A percentile compares a stretch with the other conserved stretches of the same genome.
These are phyloP conservation scores for Carex parvula DNA, from an alignment of 176 grass and related monocot genomes.

Conservation along the genomic window DNA sequence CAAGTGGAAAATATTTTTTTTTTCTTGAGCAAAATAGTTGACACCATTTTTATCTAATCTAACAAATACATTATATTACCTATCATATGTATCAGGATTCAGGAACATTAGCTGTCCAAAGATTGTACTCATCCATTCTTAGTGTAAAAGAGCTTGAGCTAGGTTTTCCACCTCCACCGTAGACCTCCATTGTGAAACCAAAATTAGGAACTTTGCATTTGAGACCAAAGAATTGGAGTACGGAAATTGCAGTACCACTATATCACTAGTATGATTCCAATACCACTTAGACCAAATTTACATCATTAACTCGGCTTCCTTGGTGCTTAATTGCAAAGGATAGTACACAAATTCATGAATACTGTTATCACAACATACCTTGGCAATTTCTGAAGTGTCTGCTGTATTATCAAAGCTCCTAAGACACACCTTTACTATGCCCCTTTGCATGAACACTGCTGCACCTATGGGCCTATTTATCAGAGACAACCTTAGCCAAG, in stretches of 20 bases:
- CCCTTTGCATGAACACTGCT: constrained; percentile 73
- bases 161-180: constrained; percentile 68
- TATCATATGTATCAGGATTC: neutral
- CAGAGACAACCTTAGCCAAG: neutral
- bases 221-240: neutral
- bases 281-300: neutral
- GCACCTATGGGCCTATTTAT: constrained; percentile 75
- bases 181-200: constrained; percentile 36
- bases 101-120: constrained; percentile 48
- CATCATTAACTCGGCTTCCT: neutral
- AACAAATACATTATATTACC: neutral
- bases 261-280: neutral
- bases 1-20: neutral
- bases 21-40: neutral
- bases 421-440: constrained; percentile 77
- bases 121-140: constrained; percentile 89
- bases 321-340: constrained; percentile 7
- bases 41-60: neutral
- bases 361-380: constrained; percentile 30
- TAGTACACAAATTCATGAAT: neutral
- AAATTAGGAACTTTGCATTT: neutral
- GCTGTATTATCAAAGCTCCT: constrained; percentile 50
- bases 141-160: constrained; percentile 74
- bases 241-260: neutral
- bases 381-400: constrained; percentile 72